Conservation (phyloP, 2,329 filamentous ascomycete genomes). For the Sporothrix schenckii region DNA sequence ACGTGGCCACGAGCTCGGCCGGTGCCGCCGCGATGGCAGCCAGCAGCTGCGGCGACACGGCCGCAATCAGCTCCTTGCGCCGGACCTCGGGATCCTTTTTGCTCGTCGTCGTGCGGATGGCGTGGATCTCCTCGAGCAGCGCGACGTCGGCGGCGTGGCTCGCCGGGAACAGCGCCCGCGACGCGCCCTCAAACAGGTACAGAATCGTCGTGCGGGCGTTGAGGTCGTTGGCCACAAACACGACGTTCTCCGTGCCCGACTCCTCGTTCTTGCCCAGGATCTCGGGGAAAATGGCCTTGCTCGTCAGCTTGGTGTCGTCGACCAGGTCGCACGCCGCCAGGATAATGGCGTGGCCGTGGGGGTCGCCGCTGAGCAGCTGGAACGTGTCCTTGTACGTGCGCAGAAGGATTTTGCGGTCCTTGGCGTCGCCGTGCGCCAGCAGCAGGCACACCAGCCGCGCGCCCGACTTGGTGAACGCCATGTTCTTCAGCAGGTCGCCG, state of each 20-base stretch:
- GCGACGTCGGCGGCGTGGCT: conserved; percentile 68
- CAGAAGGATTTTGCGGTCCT: conserved; percentile 87
- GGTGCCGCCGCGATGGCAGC: conserved; percentile 71
- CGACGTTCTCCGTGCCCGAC: conserved; percentile 64
- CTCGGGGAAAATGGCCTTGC: conserved; percentile 85
- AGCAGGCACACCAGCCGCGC: conserved; percentile 78
- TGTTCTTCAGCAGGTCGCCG: conserved; percentile 88
- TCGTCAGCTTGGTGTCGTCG: conserved; percentile 87
- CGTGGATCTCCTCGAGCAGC: conserved; percentile 74
- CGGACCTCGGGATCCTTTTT: conserved; percentile 86
- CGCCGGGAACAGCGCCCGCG: conserved; percentile 62
- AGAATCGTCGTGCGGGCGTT: conserved; percentile 70
- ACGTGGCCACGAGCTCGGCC: conserved; percentile 68
- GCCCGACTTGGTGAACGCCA: conserved; percentile 92
- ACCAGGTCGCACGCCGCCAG: conserved; percentile 87
- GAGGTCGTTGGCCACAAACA: conserved; percentile 66
- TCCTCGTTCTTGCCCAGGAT: conserved; percentile 73
- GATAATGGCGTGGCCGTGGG: conserved; percentile 76
- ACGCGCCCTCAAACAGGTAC: conserved; percentile 76
- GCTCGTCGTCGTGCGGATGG: conserved; percentile 78
- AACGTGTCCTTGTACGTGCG: conserved; percentile 87
- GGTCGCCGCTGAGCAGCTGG: conserved; percentile 80
- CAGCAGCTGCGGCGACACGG: conserved; percentile 74
- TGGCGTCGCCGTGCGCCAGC: conserved; percentile 82
- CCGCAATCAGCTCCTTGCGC: conserved; percentile 73